phyloP scores from a whole-genome alignment of 768 basidiomycete species.

The Trametopsis cervina region DNA sequence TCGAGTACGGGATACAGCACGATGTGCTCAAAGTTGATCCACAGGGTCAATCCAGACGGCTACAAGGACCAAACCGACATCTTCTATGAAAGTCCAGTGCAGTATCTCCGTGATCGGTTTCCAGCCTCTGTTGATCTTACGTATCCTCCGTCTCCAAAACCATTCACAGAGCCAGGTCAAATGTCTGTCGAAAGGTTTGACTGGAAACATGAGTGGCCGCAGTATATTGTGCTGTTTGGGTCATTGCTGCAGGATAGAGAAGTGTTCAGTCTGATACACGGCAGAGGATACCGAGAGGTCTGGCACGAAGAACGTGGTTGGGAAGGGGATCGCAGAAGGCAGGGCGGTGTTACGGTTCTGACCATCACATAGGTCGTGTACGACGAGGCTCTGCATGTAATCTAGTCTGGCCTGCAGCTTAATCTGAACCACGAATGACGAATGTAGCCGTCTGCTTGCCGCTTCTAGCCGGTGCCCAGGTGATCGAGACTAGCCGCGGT shows the following conservation, averaged over 20 bases:
- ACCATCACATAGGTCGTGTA: slow-evolving; percentile 16
- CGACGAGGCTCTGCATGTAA: no score
- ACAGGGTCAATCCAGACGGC: slow-evolving; percentile 41
- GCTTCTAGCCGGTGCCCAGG: no score
- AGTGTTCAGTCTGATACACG: slow-evolving; percentile 9
- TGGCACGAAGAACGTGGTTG: slow-evolving; percentile 20
- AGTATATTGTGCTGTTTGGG: slow-evolving; percentile 78
- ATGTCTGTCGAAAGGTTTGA: slow-evolving; percentile 20
- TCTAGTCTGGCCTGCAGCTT: no score
- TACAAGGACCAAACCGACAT: slow-evolving; percentile 80
- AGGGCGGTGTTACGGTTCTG: slow-evolving; percentile 18
- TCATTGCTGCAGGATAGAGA: slow-evolving; percentile 43
- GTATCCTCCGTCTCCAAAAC: slow-evolving; percentile 60
- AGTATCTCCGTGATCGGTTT: slow-evolving; percentile 63
- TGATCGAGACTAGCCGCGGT: no score
- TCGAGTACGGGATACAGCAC: not conserved
- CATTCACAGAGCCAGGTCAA: slow-evolving; percentile 42
- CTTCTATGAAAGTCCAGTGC: slow-evolving; percentile 68
- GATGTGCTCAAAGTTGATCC: slow-evolving; percentile 16
- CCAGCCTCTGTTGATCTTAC: slow-evolving; percentile 50
- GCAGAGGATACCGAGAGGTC: slow-evolving; percentile 15
- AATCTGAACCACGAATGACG: no score
- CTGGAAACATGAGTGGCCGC: slow-evolving; percentile 78
- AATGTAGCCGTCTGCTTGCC: no score
- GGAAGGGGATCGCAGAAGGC: slow-evolving; percentile 20